Conservation (phyloP, 345 rosid species). For the Cardiospermum halicacabum region DNA sequence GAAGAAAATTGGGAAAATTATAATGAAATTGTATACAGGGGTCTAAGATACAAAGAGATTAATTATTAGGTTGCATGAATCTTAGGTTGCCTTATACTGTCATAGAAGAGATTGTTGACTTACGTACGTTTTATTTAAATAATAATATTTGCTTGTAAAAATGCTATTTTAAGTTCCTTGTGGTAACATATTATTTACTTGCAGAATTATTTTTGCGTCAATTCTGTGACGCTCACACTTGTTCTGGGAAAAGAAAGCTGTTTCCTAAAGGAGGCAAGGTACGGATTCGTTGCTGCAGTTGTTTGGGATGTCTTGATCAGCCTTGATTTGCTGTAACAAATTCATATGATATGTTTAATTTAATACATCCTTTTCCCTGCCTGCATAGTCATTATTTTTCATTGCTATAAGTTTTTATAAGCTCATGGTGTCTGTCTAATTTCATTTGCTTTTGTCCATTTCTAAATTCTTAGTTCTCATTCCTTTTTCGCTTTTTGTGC, state of each 20-base stretch:
- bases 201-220: slow-evolving; percentile 80
- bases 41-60: no score
- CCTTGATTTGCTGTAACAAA: slow-evolving; percentile 1
- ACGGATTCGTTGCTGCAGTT: slow-evolving; percentile 13
- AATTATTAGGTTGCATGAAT: no score
- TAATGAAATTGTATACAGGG: no score
- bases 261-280: slow-evolving; percentile 92
- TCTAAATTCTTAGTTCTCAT: neutral
- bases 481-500: slow-evolving; percentile 26
- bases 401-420: neutral
- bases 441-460: neutral
- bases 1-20: no score
- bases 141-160: neutral
- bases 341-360: neutral
- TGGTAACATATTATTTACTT: slow-evolving; percentile 13
- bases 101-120: slow-evolving; percentile 1
- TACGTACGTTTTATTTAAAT: slow-evolving; percentile 3
- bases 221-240: slow-evolving; percentile 91
- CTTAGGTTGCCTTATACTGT: no score
- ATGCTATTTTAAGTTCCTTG: slow-evolving; percentile 12
- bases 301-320: slow-evolving; percentile 3
- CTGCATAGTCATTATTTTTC: slow-evolving; percentile 8
- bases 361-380: neutral
- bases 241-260: slow-evolving; percentile 49
- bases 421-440: neutral